A percentile compares a stretch with the other conserved stretches of the same genome.
These are phyloP conservation scores for Silene uniflora DNA, from an alignment of 148 eudicot genomes.

Conservation along the genomic window DNA sequence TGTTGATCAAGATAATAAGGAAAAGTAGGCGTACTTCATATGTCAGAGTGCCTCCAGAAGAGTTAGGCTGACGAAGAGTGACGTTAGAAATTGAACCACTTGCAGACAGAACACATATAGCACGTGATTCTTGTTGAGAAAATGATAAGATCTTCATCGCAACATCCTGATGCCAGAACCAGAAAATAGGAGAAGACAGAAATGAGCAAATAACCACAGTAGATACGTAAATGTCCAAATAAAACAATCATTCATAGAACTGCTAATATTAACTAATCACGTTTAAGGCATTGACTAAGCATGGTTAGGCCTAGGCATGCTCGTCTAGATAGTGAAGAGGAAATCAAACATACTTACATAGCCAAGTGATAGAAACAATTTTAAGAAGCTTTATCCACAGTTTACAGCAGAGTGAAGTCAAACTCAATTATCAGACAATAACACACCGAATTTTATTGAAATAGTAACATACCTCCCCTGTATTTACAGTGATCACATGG, in stretches of 20 bases:
- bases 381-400: neutral
- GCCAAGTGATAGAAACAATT: neutral
- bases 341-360: neutral
- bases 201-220: slow-evolving; percentile 1
- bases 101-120: slow-evolving; percentile 77
- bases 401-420: neutral
- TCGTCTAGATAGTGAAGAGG: neutral
- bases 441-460: neutral
- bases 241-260: neutral
- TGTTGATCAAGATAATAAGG: neutral
- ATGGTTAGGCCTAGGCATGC: neutral
- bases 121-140: slow-evolving; percentile 86
- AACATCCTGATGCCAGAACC: slow-evolving; percentile 55
- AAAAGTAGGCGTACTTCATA: slow-evolving; percentile 59
- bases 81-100: slow-evolving; percentile 88
- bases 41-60: slow-evolving; percentile 89
- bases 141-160: slow-evolving; percentile 79
- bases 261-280: neutral
- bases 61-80: slow-evolving; percentile 78
- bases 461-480: slow-evolving; percentile 61
- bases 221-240: neutral
- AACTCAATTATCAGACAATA: neutral
- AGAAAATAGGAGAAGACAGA: neutral
- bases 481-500: slow-evolving; percentile 74
- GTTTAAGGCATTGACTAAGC: neutral